These are phyloP conservation scores for Phyllosticta citrichinensis DNA, from an alignment of 2,329 filamentous ascomycete genomes.

Conservation along the genomic window DNA sequence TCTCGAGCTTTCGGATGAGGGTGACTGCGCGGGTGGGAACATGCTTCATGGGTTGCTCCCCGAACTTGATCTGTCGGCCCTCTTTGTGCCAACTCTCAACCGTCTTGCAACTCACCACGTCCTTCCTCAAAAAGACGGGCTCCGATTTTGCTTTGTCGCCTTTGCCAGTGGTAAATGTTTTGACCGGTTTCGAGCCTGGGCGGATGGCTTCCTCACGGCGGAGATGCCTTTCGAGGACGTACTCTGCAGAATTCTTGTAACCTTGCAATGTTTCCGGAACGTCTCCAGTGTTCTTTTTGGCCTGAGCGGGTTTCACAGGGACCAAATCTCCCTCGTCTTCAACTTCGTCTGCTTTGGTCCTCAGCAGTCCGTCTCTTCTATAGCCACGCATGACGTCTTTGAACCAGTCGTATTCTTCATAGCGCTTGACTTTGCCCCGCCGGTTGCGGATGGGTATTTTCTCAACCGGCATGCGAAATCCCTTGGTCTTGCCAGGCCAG, in stretches of 20 bases:
- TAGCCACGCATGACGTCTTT: constrained; percentile 70
- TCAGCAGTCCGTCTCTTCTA: constrained; percentile 38
- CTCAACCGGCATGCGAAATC: constrained; percentile 64
- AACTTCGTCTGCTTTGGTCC: constrained; percentile 63
- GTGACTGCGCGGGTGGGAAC: constrained; percentile 91
- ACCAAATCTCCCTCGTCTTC: constrained; percentile 73
- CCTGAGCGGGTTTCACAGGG: constrained; percentile 51
- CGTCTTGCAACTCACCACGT: constrained; percentile 78
- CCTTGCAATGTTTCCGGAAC: constrained; percentile 67
- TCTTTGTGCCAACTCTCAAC: constrained; percentile 98
- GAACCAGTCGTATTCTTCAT: constrained; percentile 84
- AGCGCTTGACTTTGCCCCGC: constrained; percentile 64
- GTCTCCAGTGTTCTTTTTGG: constrained; percentile 59
- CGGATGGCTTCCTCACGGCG: constrained; percentile 84
- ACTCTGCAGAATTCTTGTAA: constrained; percentile 79
- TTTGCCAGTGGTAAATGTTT: constrained; percentile 66
- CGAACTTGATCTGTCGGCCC: constrained; percentile 63
- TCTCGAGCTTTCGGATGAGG: constrained; percentile 73
- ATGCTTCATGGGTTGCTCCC: constrained; percentile 67
- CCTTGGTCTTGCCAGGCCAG: constrained; percentile 84
- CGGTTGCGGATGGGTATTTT: constrained; percentile 72
- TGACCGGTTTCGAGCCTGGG: constrained; percentile 57
- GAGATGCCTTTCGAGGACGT: constrained; percentile 74
- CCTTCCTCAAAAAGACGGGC: constrained; percentile 67
- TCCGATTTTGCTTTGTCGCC: constrained; percentile 64